Evolutionary conservation across 306 rosid genomes (phyloP).

Genomic region (Comarum palustre): DNA sequence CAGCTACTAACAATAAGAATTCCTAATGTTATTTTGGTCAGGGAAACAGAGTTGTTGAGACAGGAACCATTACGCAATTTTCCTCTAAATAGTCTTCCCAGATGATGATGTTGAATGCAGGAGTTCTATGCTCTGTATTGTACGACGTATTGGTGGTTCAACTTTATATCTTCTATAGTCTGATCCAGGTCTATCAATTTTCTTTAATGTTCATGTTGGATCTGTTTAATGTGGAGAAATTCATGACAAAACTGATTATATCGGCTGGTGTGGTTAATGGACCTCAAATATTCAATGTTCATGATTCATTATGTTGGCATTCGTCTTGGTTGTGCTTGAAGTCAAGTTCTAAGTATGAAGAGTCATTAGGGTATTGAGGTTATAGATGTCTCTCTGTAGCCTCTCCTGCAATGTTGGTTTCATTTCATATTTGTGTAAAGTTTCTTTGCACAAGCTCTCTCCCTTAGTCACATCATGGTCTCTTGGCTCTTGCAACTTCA

Average conservation of each 20-base stretch:
- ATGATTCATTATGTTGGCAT: too few relatives aligned
- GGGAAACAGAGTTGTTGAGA: slow-evolving; percentile 76
- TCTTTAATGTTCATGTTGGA: neutral
- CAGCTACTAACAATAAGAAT: neutral
- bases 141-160: neutral
- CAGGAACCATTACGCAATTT: slow-evolving; percentile 83
- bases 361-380: neutral
- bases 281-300: neutral
- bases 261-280: neutral
- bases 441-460: neutral
- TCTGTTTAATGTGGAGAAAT: neutral
- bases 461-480: too few relatives aligned
- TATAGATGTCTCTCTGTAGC: neutral
- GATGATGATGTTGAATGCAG: slow-evolving; percentile 48
- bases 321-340: neutral
- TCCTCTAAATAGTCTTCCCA: slow-evolving; percentile 67
- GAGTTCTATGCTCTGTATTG: neutral
- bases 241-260: neutral
- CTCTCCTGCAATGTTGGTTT: neutral
- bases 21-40: slow-evolving; percentile 25
- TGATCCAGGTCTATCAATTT: neutral
- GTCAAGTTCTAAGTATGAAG: neutral
- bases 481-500: too few relatives aligned
- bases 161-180: slow-evolving; percentile 2
- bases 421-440: neutral